Base-by-base conservation (phyloP, 495 filamentous ascomycete species). In the Xylaria grammica region DNA sequence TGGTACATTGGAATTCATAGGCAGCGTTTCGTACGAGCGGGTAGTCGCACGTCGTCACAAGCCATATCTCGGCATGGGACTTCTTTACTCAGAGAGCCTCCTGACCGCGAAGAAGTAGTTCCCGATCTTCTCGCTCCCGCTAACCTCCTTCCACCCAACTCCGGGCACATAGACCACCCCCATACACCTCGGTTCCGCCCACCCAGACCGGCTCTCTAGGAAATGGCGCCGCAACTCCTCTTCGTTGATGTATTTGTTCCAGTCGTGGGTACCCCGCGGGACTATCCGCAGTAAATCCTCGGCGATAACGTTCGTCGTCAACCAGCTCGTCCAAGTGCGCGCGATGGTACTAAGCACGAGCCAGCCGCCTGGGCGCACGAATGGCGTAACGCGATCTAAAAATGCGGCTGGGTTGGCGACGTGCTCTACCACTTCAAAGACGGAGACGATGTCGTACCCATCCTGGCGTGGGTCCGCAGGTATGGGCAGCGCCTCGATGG, bases 401-500 rank as follows among this genome's bases (percentile, higher is more conserved):
- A 99, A 97, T 0, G 83, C 70, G 0, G 85, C 77, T 0, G 93
- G 91, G 8, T 85, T 79, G 3, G 86, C 85, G 63, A 98, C 90
- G 73, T 99, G 95, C 72, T 99, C 95, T 42, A 99, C 81, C 0
- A 99, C 95, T 74, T 99, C 95, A 77, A 98, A 98, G 30, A 96
- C 75, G 4, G 90, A 89, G 8, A 99, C 86, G 3, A 97, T 74
- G 75, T 97, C 93, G 72, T 84, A 88, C 50, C 82, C 75, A 17
- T 83, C 77, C 6, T 76, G 65, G 10, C 55, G 62, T 17, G 72
- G 69, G n/a, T 63, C 55, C 30, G 57, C 32, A 1, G 83, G 82
- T 0, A 76, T 62, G 0, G 86, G 75, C 0, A 94, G 76, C 5
- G 86, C 79, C 75, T 97, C 93, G 55, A 97, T 85, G 0, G 87